Conservation (phyloP, 345 rosid genomes). For the Corchorus capsularis region DNA sequence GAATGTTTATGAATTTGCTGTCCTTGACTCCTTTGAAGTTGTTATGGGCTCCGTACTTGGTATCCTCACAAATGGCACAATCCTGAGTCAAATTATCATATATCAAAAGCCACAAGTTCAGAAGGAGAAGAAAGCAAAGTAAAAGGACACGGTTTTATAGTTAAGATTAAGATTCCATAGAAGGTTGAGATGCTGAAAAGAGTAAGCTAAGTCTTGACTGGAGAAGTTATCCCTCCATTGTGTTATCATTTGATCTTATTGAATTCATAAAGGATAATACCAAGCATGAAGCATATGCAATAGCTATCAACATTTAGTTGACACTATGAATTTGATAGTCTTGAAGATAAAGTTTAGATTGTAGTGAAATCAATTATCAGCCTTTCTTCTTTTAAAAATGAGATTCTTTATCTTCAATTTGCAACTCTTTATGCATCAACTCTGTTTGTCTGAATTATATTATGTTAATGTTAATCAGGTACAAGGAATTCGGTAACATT, state of each 20-base stretch:
- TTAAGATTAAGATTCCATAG: not conserved
- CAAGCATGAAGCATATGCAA: not conserved
- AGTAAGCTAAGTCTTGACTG: conserved; percentile 2
- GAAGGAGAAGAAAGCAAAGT: conserved; percentile 65
- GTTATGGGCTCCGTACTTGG: conserved; percentile 66
- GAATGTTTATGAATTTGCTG: conserved; percentile 14
- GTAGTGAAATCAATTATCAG: not conserved
- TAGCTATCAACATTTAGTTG: not conserved
- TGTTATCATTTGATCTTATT: not conserved
- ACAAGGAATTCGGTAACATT: too few species aligned
- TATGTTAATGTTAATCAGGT: not conserved
- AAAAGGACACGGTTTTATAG: conserved; percentile 11
- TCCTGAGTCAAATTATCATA: conserved; percentile 65
- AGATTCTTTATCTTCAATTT: not conserved
- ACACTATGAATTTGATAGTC: conserved; percentile 1
- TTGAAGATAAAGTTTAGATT: not conserved
- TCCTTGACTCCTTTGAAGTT: conserved; percentile 55
- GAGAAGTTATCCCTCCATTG: not conserved
- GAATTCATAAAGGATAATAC: not conserved
- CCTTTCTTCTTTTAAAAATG: not conserved
- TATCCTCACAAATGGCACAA: conserved; percentile 58
- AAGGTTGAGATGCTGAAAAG: conserved; percentile 12
- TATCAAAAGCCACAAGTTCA: conserved; percentile 48
- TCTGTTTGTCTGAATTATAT: not conserved
- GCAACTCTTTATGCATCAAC: not conserved